Evolutionary conservation across 192 early-diverging fungal species (phyloP).

Genomic region (Pilaira anomala): DNA sequence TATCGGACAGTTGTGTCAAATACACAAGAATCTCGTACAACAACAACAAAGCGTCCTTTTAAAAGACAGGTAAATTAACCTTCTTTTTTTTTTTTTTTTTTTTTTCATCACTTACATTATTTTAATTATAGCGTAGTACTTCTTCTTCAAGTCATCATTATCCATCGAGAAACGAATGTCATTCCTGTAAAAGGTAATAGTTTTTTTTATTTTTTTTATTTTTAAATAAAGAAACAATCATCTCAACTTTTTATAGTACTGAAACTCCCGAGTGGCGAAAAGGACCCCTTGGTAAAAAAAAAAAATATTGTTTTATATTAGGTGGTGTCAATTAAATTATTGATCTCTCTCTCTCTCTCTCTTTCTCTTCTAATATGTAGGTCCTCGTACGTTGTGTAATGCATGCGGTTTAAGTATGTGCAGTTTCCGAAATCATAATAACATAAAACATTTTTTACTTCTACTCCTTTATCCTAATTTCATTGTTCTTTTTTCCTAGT

Average conservation of each 20-base stretch:
- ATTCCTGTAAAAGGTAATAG: conserved; percentile 21
- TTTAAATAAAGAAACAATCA: too few species aligned
- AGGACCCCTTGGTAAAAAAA: conserved; percentile 14
- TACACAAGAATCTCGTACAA: too few species aligned
- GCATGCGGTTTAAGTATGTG: conserved; percentile 24
- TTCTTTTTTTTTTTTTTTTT: too few species aligned
- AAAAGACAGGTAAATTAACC: conserved; percentile 2
- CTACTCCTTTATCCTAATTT: not conserved
- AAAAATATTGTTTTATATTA: not conserved
- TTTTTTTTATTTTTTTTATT: not conserved
- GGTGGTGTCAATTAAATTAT: not conserved
- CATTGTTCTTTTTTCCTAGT: conserved; percentile 14
- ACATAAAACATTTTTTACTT: not conserved
- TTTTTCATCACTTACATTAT: not conserved
- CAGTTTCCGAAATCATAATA: not conserved
- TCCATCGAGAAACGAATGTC: not conserved
- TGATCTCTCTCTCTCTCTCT: too few species aligned
- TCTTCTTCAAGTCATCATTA: not conserved
- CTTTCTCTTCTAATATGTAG: conserved; percentile 3
- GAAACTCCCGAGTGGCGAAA: conserved; percentile 24
- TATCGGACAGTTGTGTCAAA: not conserved
- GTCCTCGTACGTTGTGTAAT: conserved; percentile 23
- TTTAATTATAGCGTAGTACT: not conserved
- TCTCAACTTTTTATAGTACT: conserved; percentile 13
- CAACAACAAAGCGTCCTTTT: conserved; percentile 4